Evolutionary conservation across 345 rosid species (phyloP).

Genomic region (Citrus mangshanensis): DNA sequence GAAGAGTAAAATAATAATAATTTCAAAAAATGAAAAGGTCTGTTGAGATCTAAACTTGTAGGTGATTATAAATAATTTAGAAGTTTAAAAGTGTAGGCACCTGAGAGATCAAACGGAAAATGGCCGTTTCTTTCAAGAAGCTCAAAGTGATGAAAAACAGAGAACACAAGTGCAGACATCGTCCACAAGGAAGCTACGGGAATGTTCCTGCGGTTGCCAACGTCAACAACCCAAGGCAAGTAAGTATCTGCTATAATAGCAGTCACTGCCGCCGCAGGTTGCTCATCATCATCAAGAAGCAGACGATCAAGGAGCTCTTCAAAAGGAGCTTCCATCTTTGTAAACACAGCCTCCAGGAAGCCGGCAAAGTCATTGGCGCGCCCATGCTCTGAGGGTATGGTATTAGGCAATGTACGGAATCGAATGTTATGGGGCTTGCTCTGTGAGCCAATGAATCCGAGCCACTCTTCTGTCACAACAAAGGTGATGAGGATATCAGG

Average conservation of each 20-base stretch:
- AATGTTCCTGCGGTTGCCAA: constrained; percentile 20
- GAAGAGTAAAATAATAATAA: too few species aligned
- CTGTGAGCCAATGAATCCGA: constrained; percentile 35
- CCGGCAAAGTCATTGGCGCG: constrained; percentile 16
- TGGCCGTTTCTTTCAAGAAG: constrained; percentile 17
- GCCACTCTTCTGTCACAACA: constrained; percentile 78
- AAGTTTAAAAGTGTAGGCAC: not conserved
- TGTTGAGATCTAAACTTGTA: too few species aligned
- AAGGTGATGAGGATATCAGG: constrained; percentile 44
- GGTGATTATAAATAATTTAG: too few species aligned
- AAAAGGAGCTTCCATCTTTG: constrained; percentile 31
- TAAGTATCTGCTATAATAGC: constrained; percentile 24
- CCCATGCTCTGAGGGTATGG: not conserved
- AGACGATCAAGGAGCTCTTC: constrained; percentile 13
- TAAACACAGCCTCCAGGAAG: constrained; percentile 30
- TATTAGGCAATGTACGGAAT: not conserved
- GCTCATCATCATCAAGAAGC: not conserved
- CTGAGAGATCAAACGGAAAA: constrained; percentile 2
- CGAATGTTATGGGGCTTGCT: not conserved
- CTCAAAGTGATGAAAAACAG: constrained; percentile 24
- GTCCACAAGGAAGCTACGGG: constrained; percentile 38
- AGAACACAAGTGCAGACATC: constrained; percentile 30
- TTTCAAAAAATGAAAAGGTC: too few species aligned
- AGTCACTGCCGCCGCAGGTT: constrained; percentile 8
- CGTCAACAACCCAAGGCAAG: constrained; percentile 24